Conservation (phyloP, 208 protist species). For the Acanthamoeba royreba region DNA sequence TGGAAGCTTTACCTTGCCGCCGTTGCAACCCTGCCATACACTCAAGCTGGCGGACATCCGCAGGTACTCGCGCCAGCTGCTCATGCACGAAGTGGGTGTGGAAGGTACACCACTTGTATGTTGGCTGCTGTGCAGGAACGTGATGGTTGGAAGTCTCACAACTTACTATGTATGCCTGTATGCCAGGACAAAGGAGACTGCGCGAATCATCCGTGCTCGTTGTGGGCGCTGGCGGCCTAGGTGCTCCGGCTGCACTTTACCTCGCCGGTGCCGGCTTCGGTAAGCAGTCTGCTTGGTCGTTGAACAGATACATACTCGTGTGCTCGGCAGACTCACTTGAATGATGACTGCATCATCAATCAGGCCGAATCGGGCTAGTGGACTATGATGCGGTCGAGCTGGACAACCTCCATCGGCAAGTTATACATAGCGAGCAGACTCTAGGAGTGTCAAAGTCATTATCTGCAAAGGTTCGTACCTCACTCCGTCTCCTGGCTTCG, state of each 20-base stretch:
- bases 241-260: constrained; percentile 69
- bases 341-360: too few relatives aligned
- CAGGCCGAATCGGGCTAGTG: constrained; percentile 67
- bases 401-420: constrained; percentile 71
- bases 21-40: not conserved
- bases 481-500: too few relatives aligned
- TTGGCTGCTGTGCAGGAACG: too few relatives aligned
- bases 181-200: constrained; percentile 55
- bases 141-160: too few relatives aligned
- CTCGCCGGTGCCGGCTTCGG: constrained; percentile 67
- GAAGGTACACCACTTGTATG: constrained; percentile 45
- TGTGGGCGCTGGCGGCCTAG: constrained; percentile 74
- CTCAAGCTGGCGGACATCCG: constrained; percentile 37
- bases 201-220: constrained; percentile 51
- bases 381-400: constrained; percentile 71
- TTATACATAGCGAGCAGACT: constrained; percentile 46
- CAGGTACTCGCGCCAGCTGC: constrained; percentile 70
- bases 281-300: not conserved
- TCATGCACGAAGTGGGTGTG: constrained; percentile 67
- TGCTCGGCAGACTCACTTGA: too few relatives aligned
- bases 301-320: too few relatives aligned
- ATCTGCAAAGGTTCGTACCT: not conserved
- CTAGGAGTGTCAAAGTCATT: not conserved
- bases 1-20: not conserved
- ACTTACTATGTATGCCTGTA: not conserved